phyloP scores from a whole-genome alignment of 345 rosid species.

The Moricandia moricandioides region DNA sequence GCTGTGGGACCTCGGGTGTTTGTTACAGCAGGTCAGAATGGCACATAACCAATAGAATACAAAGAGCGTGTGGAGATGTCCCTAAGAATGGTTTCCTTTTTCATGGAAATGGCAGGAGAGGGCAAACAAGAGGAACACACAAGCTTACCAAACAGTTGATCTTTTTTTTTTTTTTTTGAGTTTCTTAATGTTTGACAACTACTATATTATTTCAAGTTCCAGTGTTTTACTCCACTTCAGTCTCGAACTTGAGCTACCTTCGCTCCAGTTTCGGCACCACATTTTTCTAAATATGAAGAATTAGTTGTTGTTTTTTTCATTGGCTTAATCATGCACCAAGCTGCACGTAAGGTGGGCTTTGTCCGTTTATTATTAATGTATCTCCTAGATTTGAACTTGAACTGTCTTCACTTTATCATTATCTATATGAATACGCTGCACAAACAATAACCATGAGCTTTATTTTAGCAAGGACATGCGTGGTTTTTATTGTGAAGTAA shows the following conservation, averaged over 20 bases:
- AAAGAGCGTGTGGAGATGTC: neutral
- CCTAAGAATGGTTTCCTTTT: neutral
- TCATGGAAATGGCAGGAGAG: constrained; percentile 53
- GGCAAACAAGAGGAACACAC: constrained; percentile 60
- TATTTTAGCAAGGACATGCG: neutral
- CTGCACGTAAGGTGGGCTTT: constrained; percentile 14
- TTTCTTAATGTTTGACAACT: constrained; percentile 13
- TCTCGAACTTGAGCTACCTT: constrained; percentile 11
- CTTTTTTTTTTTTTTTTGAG: constrained; percentile 20
- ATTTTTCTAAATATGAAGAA: neutral
- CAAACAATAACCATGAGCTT: neutral
- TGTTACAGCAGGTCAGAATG: neutral
- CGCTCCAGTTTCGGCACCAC: constrained; percentile 24
- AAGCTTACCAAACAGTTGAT: constrained; percentile 61
- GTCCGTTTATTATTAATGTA: constrained; percentile 37
- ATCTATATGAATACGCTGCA: neutral
- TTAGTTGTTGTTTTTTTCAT: constrained; percentile 19
- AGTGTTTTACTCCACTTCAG: constrained; percentile 30
- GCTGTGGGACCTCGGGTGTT: neutral
- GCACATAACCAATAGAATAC: neutral
- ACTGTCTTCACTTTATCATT: constrained; percentile 3
- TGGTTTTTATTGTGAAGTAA: neutral
- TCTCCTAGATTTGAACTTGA: constrained; percentile 22
- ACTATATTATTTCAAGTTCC: constrained; percentile 1
- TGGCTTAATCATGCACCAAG: constrained; percentile 18